These are phyloP conservation scores for Fusarium sp. DNA, from an alignment of 2,329 filamentous ascomycete species.

Conservation along the genomic window DNA sequence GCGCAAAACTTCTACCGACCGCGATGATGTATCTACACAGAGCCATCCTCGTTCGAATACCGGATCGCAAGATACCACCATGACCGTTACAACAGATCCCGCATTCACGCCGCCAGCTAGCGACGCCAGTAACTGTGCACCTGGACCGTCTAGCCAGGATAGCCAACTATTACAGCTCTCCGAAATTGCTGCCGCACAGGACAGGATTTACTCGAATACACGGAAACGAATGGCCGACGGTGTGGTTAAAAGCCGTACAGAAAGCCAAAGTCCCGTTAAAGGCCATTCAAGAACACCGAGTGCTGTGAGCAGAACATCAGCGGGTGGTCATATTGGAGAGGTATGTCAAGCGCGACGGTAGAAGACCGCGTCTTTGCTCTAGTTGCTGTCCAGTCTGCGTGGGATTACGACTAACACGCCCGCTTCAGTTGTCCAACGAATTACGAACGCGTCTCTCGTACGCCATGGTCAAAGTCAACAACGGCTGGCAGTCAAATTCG, in stretches of 20 bases:
- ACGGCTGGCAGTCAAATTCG: conserved; percentile 85
- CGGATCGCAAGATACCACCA: conserved; percentile 43
- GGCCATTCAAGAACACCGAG: conserved; percentile 80
- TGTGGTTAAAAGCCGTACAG: conserved; percentile 69
- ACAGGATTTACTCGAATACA: conserved; percentile 56
- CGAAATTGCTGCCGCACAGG: conserved; percentile 66
- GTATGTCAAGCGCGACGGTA: conserved; percentile 60
- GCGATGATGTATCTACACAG: conserved; percentile 45
- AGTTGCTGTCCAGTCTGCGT: neutral
- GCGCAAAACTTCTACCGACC: conserved; percentile 36
- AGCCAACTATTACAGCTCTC: conserved; percentile 70
- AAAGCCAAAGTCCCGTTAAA: conserved; percentile 60
- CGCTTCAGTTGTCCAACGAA: conserved; percentile 75
- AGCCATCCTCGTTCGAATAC: conserved; percentile 43
- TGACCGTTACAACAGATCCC: conserved; percentile 43
- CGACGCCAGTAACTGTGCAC: conserved; percentile 39
- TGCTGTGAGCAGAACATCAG: conserved; percentile 70
- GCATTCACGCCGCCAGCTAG: conserved; percentile 45
- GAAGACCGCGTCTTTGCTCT: neutral
- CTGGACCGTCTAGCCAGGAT: conserved; percentile 58
- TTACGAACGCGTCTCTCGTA: conserved; percentile 88
- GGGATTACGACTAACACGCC: conserved; percentile 32
- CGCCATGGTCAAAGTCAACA: conserved; percentile 92
- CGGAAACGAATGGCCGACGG: conserved; percentile 85
- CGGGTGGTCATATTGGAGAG: conserved; percentile 80